Conservation (phyloP, 192 early-diverging fungal genomes). For the Coemansia erecta region DNA sequence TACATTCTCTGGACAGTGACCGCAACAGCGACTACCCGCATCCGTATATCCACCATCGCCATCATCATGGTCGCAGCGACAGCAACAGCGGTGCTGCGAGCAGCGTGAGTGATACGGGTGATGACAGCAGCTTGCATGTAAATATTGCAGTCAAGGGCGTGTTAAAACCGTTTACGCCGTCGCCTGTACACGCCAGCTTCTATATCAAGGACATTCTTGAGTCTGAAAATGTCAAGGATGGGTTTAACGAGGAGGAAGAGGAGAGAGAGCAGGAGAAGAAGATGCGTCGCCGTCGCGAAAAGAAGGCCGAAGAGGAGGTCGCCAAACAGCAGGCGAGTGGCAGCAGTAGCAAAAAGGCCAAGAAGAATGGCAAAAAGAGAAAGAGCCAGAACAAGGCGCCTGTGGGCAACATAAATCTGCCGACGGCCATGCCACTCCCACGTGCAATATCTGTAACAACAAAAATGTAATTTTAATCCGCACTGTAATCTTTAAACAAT, state of each 20-base stretch:
- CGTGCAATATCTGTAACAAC: conserved; percentile 32
- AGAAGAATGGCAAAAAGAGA: conserved; percentile 26
- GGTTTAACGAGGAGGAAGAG: conserved; percentile 1
- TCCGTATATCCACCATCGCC: neutral
- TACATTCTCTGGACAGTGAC: conserved; percentile 23
- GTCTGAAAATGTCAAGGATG: neutral
- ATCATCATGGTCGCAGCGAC: neutral
- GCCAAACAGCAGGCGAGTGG: conserved; percentile 5
- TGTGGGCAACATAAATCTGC: conserved; percentile 9
- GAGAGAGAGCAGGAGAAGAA: neutral
- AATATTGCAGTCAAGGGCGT: conserved; percentile 31
- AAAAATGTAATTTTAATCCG: conserved; percentile 41
- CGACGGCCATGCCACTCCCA: conserved; percentile 26
- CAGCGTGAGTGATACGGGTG: neutral
- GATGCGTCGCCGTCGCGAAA: neutral
- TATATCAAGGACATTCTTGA: conserved; percentile 11
- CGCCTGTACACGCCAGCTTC: conserved; percentile 31
- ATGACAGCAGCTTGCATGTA: conserved; percentile 1
- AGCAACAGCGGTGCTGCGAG: neutral
- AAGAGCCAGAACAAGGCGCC: conserved; percentile 15
- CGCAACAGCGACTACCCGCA: too few relatives aligned
- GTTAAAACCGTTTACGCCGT: conserved; percentile 44
- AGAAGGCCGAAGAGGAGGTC: neutral
- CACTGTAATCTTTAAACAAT: too few relatives aligned
- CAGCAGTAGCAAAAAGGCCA: conserved; percentile 12